These are phyloP conservation scores for Calonectria naviculata DNA, from an alignment of 2,329 filamentous ascomycete genomes.

Conservation along the genomic window DNA sequence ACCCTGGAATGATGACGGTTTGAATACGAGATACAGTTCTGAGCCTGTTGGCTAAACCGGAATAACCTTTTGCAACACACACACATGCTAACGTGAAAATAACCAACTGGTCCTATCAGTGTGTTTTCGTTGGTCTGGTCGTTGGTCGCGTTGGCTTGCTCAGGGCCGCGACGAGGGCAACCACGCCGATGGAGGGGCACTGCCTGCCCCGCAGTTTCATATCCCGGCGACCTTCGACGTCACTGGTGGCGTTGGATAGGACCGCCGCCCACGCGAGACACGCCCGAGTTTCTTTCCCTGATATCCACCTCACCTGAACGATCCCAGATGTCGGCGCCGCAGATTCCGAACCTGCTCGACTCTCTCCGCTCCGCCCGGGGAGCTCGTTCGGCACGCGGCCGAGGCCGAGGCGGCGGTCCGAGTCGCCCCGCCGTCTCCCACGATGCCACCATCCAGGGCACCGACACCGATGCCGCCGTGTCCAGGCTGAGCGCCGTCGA, in stretches of 20 bases:
- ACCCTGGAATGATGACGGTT: neutral
- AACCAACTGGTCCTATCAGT: neutral
- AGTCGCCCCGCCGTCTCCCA: constrained; percentile 54
- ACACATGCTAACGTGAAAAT: neutral
- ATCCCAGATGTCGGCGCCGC: constrained; percentile 71
- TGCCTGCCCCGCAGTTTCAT: constrained; percentile 12
- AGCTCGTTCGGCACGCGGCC: constrained; percentile 34
- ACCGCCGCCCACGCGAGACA: neutral
- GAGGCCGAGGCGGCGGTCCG: constrained; percentile 49
- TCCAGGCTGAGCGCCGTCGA: constrained; percentile 91
- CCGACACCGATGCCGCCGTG: constrained; percentile 90
- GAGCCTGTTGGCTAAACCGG: neutral
- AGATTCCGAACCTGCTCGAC: constrained; percentile 80
- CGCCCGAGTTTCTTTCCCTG: neutral
- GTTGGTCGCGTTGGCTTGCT: neutral
- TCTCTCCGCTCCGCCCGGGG: constrained; percentile 61
- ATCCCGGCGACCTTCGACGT: constrained; percentile 8
- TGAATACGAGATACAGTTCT: neutral
- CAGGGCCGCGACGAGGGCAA: neutral
- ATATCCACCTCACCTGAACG: constrained; percentile 9
- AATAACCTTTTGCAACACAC: neutral
- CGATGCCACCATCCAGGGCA: constrained; percentile 85
- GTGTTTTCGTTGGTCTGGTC: neutral
- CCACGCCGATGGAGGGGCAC: neutral
- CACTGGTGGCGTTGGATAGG: constrained; percentile 8